phyloP scores from a whole-genome alignment of 2,329 filamentous ascomycete genomes.

The Fusarium nematophilum region DNA sequence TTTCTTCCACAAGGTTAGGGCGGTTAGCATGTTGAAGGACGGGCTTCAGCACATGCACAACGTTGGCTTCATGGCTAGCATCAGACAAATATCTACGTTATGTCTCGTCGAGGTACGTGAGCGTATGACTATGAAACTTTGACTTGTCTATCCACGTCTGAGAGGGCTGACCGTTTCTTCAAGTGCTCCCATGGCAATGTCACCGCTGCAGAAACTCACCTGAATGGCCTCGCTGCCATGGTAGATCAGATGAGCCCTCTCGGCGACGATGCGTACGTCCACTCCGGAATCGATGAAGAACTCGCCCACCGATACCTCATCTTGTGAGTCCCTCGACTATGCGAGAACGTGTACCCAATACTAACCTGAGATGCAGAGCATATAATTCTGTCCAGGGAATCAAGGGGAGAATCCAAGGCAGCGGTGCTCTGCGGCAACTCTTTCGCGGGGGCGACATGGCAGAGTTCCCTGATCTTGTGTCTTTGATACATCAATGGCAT shows the following conservation, averaged over 20 bases:
- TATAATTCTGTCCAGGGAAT: constrained; percentile 35
- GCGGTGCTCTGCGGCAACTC: constrained; percentile 13
- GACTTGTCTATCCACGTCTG: too few relatives aligned
- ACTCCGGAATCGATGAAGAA: constrained; percentile 24
- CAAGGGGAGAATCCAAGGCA: constrained; percentile 33
- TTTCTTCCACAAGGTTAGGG: constrained; percentile 37
- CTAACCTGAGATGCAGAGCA: constrained; percentile 16
- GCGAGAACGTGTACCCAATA: accelerated
- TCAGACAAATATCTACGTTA: constrained; percentile 33
- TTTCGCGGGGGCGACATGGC: constrained; percentile 14
- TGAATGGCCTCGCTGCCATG: constrained; percentile 29
- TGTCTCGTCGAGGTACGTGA: constrained; percentile 32
- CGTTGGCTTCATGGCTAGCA: constrained; percentile 26
- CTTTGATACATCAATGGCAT: constrained; percentile 32
- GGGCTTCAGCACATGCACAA: constrained; percentile 26
- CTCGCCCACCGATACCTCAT: constrained; percentile 37
- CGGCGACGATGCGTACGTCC: not conserved
- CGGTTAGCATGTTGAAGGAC: constrained; percentile 26
- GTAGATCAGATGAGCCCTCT: constrained; percentile 32
- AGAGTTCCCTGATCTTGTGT: constrained; percentile 26
- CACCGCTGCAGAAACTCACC: constrained; percentile 31
- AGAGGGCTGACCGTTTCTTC: not conserved
- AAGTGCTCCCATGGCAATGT: constrained; percentile 35
- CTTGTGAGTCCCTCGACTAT: constrained; percentile 13
- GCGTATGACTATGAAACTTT: too few relatives aligned